Base-by-base conservation (phyloP, 176 grass and related monocot species). In the Poa annua region DNA sequence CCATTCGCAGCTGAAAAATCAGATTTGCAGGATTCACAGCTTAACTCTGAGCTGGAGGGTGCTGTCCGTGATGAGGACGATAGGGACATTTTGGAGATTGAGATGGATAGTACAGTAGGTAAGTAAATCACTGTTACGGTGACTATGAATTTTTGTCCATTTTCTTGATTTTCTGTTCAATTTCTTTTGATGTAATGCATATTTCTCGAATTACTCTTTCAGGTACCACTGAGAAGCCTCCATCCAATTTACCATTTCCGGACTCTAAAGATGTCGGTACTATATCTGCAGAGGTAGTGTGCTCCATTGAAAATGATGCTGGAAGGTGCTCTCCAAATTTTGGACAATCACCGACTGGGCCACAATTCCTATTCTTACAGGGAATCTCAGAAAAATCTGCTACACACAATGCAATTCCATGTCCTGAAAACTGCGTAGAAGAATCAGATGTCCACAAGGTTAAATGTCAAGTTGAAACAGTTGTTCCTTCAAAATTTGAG, bases 321-420 rank as follows among this genome's bases (percentile, higher is more conserved):
- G 88, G 44, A 90, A 78, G 49, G 48, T 52, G 69, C 42, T 76
- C 84, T 74, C 63, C 74, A 79, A 79, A 67, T 59, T 16, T 59
- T 17, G 73, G 54, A 26, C 45, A 56, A 55, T 78, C 80, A 77
- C 11, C 85, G 25, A 29, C 81, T 76, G 83, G 51, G 1, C 36
- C 78, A 76, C 73, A 73, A 8, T 78, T 67, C 26, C 56, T 74
- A 26, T 71, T 55, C 73, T 77, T 35, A 21, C 29, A 78, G 64
- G 79, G 44, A 78, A 78, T 35, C 47, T 39, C 12, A 9, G 34
- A 73, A 41, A 74, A 11, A 48, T 72, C 79, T 0, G 1, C 24
- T 65, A 4, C 24, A 11, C 22, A 55, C 55, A 56, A 71, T n/a
- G 7, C 15, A 26, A 14, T 49, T 66, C 34, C 20, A 55, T 19